These are phyloP conservation scores for Austroboletus eburneus DNA, from an alignment of 768 basidiomycete genomes.

Conservation along the genomic window DNA sequence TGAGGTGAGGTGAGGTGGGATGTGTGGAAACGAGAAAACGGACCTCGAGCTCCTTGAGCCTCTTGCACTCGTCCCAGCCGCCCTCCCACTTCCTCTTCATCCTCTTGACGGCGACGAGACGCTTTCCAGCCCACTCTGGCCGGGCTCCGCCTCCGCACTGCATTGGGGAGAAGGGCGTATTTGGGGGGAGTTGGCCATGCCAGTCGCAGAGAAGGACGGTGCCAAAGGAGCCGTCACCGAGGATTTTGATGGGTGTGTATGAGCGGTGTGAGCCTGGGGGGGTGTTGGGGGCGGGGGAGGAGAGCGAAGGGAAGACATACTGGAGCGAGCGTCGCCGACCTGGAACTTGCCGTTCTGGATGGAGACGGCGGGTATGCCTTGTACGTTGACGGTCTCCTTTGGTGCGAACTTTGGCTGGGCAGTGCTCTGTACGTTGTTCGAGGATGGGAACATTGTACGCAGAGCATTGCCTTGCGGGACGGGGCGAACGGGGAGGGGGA, in stretches of 20 bases:
- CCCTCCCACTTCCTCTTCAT: conserved; percentile 99
- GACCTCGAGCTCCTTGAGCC: conserved; percentile 93
- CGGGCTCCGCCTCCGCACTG: conserved; percentile 90
- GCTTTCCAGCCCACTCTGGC: conserved; percentile 92
- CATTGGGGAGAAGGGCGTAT: conserved; percentile 90
- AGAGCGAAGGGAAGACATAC: conserved; percentile 41
- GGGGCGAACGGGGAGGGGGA: no score
- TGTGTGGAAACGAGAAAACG: conserved; percentile 28
- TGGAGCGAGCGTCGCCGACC: conserved; percentile 68
- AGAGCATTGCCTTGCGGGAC: conserved; percentile 34
- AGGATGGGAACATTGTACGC: conserved; percentile 31
- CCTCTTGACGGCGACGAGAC: conserved; percentile 93
- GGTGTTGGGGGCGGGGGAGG: background rate
- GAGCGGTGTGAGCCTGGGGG: conserved; percentile 73
- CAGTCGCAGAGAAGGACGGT: conserved; percentile 99
- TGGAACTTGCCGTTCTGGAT: conserved; percentile 65
- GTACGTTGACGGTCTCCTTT: conserved; percentile 63
- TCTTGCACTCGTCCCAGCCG: conserved; percentile 96
- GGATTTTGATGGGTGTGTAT: conserved; percentile 92
- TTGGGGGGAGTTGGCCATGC: conserved; percentile 92
- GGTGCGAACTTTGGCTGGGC: conserved; percentile 22
- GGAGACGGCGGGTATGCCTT: conserved; percentile 73
- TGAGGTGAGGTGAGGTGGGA: conserved; percentile 13
- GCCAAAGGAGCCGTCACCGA: conserved; percentile 98
- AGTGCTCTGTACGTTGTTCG: conserved; percentile 29